A percentile compares a stretch with the other conserved stretches of the same genome.
These are phyloP conservation scores for Pythium scleroteichum DNA, from an alignment of 352 stramenopile species.

Conservation along the genomic window DNA sequence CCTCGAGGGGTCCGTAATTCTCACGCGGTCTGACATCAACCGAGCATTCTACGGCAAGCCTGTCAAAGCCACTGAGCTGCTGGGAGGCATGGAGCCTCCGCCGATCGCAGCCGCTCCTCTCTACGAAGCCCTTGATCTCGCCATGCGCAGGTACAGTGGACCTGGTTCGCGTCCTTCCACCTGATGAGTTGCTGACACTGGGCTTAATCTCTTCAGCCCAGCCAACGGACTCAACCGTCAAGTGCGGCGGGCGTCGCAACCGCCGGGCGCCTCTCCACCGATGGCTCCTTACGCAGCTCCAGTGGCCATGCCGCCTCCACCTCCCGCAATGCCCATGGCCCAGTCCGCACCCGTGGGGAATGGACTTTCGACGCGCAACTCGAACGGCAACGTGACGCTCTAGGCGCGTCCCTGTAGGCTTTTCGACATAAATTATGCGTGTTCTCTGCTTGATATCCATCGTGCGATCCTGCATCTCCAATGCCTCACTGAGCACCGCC, in stretches of 20 bases:
- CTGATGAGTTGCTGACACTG: too few species aligned
- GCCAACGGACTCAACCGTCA: constrained; percentile 64
- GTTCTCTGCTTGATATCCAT: not conserved
- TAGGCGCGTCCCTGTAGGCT: constrained; percentile 1
- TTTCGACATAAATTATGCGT: constrained; percentile 27
- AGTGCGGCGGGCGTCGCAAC: constrained; percentile 14
- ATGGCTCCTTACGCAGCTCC: constrained; percentile 6
- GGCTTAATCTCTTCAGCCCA: constrained; percentile 40
- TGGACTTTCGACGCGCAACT: not conserved
- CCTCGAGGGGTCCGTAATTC: constrained; percentile 89
- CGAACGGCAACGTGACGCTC: constrained; percentile 20
- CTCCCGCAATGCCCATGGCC: constrained; percentile 5
- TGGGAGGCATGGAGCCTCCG: constrained; percentile 74
- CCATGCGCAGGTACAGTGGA: constrained; percentile 57
- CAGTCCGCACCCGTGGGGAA: not conserved
- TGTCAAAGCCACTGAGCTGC: constrained; percentile 65
- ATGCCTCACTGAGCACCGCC: constrained; percentile 33
- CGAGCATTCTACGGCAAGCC: constrained; percentile 90
- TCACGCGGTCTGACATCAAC: constrained; percentile 91
- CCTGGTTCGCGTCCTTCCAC: too few species aligned
- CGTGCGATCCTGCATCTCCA: not conserved
- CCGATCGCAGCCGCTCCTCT: constrained; percentile 80
- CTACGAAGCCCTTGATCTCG: constrained; percentile 79
- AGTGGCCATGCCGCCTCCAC: not conserved
- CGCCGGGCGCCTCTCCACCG: not conserved